Conservation (phyloP, 148 eudicot genomes). For the Vaccinium darrowii region DNA sequence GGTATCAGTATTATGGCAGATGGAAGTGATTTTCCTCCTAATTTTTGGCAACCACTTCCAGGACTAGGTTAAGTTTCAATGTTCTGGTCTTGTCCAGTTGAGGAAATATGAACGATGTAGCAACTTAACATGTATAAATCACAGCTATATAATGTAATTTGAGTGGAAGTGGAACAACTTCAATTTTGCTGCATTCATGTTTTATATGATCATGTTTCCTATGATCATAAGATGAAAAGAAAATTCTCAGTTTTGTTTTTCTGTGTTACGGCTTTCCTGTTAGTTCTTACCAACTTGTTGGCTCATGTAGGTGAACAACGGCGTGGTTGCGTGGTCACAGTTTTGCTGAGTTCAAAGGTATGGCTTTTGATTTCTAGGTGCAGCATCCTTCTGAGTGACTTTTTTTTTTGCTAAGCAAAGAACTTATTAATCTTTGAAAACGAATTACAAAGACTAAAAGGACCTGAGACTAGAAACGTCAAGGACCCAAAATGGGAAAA, state of each 20-base stretch:
- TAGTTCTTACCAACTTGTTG: slow-evolving; percentile 8
- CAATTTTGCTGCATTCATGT: background rate
- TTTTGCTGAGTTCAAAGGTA: slow-evolving; percentile 51
- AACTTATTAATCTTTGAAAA: too few species aligned
- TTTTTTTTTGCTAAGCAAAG: too few species aligned
- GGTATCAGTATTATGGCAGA: background rate
- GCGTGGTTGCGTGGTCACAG: slow-evolving; percentile 41
- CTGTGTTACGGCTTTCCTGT: background rate
- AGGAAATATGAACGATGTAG: background rate
- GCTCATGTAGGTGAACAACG: slow-evolving; percentile 43
- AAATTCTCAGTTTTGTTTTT: background rate
- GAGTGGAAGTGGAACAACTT: background rate
- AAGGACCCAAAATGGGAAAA: too few species aligned
- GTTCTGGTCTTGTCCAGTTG: background rate
- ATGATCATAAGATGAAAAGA: background rate
- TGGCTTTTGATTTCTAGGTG: slow-evolving; percentile 10
- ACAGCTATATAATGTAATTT: background rate
- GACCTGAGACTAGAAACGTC: too few species aligned
- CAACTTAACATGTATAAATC: background rate
- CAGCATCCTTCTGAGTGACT: background rate
- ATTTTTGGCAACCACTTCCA: background rate
- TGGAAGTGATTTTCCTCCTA: background rate
- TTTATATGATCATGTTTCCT: background rate
- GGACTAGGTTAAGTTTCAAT: background rate
- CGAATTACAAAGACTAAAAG: too few species aligned